Evolutionary conservation across 208 protist genomes (phyloP).

Genomic region (Crithidia expoeki): DNA sequence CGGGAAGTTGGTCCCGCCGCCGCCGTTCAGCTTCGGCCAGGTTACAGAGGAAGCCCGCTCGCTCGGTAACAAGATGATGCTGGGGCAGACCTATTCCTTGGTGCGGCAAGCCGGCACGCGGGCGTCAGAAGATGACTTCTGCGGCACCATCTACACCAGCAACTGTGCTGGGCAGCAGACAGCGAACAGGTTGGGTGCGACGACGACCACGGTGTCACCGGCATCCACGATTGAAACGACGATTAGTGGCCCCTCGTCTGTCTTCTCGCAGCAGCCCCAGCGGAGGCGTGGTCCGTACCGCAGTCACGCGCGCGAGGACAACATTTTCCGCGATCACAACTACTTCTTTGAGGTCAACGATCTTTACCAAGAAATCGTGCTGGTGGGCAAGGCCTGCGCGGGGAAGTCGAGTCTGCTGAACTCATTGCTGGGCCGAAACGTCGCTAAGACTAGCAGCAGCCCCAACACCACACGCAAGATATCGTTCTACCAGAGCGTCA

Average conservation of each 20-base stretch:
- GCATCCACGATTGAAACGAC: conserved; percentile 27
- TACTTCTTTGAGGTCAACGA: conserved; percentile 94
- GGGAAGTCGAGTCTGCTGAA: conserved; percentile 92
- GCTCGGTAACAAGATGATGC: conserved; percentile 76
- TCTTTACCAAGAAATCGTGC: conserved; percentile 89
- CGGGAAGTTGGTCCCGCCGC: conserved; percentile 85
- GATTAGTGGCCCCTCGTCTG: conserved; percentile 1
- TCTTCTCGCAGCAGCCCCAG: neutral
- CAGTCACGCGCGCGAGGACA: conserved; percentile 49
- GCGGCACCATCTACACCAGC: conserved; percentile 13
- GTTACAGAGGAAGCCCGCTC: conserved; percentile 68
- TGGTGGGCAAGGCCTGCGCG: conserved; percentile 82
- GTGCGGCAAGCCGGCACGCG: conserved; percentile 69
- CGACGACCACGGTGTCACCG: conserved; percentile 12
- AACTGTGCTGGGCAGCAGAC: neutral
- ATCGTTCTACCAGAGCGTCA: conserved; percentile 90
- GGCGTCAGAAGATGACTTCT: conserved; percentile 37
- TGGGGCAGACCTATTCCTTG: conserved; percentile 76
- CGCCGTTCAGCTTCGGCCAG: conserved; percentile 85
- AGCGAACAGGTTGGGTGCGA: neutral
- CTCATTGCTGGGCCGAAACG: conserved; percentile 73
- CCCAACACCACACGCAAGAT: conserved; percentile 87
- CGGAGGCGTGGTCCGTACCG: conserved; percentile 28
- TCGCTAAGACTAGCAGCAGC: conserved; percentile 87
- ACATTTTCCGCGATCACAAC: conserved; percentile 82